These are phyloP conservation scores for Chlorella sp. DNA, from an alignment of 139 green algal genomes.

Conservation along the genomic window DNA sequence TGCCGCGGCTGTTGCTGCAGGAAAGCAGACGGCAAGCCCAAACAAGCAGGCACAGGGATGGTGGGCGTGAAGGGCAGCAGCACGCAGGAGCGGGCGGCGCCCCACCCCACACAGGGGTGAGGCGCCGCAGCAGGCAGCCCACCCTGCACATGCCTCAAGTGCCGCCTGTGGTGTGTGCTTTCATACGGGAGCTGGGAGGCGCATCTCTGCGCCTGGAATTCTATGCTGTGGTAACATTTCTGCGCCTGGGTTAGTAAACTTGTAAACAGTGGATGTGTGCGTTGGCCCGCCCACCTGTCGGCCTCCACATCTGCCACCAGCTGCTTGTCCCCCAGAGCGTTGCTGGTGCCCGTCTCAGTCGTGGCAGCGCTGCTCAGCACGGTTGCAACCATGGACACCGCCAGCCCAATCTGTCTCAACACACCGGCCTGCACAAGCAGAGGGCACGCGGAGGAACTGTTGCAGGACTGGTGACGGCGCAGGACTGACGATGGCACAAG, in stretches of 20 bases:
- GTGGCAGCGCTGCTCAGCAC: constrained; percentile 14
- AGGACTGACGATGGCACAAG: too few species aligned
- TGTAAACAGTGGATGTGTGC: too few species aligned
- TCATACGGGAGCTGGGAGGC: too few species aligned
- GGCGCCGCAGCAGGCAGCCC: too few species aligned
- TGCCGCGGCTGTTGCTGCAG: too few species aligned
- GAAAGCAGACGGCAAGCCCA: too few species aligned
- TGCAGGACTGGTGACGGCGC: not conserved
- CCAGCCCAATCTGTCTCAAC: not conserved
- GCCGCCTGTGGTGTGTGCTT: not conserved
- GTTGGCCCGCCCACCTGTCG: constrained; percentile 48
- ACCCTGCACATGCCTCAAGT: not conserved
- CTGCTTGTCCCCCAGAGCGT: constrained; percentile 73
- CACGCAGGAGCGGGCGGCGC: too few species aligned
- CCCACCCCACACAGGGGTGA: too few species aligned
- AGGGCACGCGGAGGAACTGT: not conserved
- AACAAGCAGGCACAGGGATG: not conserved
- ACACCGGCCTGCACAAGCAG: not conserved
- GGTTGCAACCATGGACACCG: not conserved
- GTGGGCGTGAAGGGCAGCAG: too few species aligned
- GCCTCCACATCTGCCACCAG: constrained; percentile 76
- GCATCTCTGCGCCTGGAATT: not conserved
- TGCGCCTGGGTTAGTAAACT: too few species aligned
- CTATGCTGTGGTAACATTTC: too few species aligned
- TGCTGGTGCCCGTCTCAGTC: constrained; percentile 47